Evolutionary conservation across 2,329 filamentous ascomycete genomes (phyloP).

Genomic region (Graphilbum fragrans): DNA sequence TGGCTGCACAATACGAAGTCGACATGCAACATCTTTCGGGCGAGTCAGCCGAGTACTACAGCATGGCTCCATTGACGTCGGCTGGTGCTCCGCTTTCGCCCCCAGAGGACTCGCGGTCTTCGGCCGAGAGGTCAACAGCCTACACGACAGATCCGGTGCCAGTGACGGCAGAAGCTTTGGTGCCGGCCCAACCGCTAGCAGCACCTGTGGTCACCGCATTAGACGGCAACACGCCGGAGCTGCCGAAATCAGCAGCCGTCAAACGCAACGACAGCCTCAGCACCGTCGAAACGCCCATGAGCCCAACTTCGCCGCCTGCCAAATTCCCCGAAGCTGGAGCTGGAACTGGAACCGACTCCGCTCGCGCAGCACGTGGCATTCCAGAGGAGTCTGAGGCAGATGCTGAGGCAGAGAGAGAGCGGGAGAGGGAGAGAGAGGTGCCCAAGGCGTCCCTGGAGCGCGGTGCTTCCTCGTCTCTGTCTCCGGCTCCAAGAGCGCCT

Average conservation of each 20-base stretch:
- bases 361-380: background rate
- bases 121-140: slow-evolving; percentile 1
- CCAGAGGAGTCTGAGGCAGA: too few relatives aligned
- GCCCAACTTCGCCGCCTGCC: slow-evolving; percentile 11
- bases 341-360: background rate
- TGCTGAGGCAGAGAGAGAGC: too few relatives aligned
- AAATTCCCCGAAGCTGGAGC: background rate
- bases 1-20: slow-evolving; percentile 3
- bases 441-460: too few relatives aligned
- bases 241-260: background rate
- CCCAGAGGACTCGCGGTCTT: slow-evolving; percentile 7
- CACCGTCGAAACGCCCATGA: slow-evolving; percentile 5
- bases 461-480: background rate
- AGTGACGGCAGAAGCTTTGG: too few relatives aligned
- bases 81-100: slow-evolving; percentile 15
- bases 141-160: background rate
- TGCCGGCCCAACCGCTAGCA: too few relatives aligned
- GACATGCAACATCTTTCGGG: slow-evolving; percentile 12
- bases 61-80: slow-evolving; percentile 1
- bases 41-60: slow-evolving; percentile 13
- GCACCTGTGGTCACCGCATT: slow-evolving; percentile 11
- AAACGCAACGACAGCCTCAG: background rate
- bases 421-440: too few relatives aligned
- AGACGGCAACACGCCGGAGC: slow-evolving; percentile 7
- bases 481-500: background rate